Conservation (phyloP, 352 stramenopile species). For the Lagenidium sp. region DNA sequence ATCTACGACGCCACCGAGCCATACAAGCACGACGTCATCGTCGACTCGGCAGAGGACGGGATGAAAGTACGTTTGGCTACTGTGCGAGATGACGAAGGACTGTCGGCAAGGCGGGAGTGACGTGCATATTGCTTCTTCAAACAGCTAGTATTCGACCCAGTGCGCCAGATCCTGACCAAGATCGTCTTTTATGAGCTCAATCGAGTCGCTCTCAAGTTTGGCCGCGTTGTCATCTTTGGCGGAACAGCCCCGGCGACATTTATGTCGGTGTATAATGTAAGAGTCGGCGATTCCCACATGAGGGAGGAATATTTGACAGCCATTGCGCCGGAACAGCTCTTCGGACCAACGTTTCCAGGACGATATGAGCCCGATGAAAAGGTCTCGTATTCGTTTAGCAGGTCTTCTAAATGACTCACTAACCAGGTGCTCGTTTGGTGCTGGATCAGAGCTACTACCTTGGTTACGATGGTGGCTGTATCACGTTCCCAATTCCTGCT, state of each 20-base stretch:
- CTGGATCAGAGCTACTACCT: constrained; percentile 54
- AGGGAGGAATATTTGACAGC: not conserved
- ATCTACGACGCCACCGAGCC: constrained; percentile 55
- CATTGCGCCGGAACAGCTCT: constrained; percentile 29
- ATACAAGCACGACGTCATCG: constrained; percentile 48
- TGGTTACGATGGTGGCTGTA: constrained; percentile 54
- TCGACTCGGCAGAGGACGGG: constrained; percentile 66
- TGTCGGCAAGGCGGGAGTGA: no score
- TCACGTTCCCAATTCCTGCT: constrained; percentile 71
- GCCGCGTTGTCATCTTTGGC: constrained; percentile 76
- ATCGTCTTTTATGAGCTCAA: constrained; percentile 82
- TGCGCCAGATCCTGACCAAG: constrained; percentile 52
- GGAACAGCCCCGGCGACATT: constrained; percentile 71
- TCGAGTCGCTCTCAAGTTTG: constrained; percentile 67
- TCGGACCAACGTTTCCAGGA: constrained; percentile 78
- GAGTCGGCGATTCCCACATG: no score
- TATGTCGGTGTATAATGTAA: constrained; percentile 85
- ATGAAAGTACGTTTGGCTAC: constrained; percentile 25
- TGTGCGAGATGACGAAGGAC: not conserved
- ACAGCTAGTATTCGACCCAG: constrained; percentile 58
- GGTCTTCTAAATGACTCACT: not conserved
- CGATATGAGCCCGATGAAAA: constrained; percentile 55
- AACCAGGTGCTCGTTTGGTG: not conserved
- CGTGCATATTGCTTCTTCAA: no score
- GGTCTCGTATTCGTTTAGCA: constrained; percentile 16